phyloP scores from a whole-genome alignment of 2,329 filamentous ascomycete genomes.

The Aspergillus fumigatiaffinis region DNA sequence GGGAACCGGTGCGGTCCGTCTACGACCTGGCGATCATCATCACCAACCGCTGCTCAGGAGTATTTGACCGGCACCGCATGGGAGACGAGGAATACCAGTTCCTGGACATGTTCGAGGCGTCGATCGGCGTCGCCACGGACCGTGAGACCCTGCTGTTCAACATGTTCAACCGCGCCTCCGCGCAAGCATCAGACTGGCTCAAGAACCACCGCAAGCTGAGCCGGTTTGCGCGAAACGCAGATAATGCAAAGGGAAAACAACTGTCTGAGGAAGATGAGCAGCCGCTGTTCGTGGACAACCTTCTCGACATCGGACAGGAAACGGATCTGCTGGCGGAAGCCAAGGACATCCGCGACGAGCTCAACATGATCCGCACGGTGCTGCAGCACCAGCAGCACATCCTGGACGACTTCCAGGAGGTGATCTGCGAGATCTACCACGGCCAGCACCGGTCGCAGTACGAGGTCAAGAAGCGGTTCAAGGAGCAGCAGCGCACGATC shows the following conservation, averaged over 20 bases:
- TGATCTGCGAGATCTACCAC: conserved; percentile 33
- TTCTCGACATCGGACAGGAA: conserved; percentile 55
- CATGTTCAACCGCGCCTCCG: conserved; percentile 57
- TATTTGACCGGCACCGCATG: conserved; percentile 57
- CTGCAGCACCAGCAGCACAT: conserved; percentile 38
- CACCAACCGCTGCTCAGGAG: conserved; percentile 55
- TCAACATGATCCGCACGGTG: conserved; percentile 55
- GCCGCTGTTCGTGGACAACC: conserved; percentile 45
- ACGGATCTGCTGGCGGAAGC: conserved; percentile 60
- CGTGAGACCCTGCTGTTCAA: conserved; percentile 57
- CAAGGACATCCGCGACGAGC: conserved; percentile 65
- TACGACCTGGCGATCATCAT: conserved; percentile 63
- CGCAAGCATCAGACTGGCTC: conserved; percentile 53
- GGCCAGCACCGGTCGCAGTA: conserved; percentile 35
- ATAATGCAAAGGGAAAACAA: conserved; percentile 15
- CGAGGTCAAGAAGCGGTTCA: conserved; percentile 53
- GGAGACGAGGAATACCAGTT: conserved; percentile 61
- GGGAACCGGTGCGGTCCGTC: conserved; percentile 56
- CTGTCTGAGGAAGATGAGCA: conserved; percentile 29
- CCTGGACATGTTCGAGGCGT: conserved; percentile 64
- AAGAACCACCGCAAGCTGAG: conserved; percentile 46
- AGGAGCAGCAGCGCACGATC: conserved; percentile 55
- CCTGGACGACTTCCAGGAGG: conserved; percentile 32
- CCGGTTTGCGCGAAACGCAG: conserved; percentile 25
- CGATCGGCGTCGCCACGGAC: conserved; percentile 53